phyloP scores from a whole-genome alignment of 176 grass and related monocot genomes.

The Juncus effusus region DNA sequence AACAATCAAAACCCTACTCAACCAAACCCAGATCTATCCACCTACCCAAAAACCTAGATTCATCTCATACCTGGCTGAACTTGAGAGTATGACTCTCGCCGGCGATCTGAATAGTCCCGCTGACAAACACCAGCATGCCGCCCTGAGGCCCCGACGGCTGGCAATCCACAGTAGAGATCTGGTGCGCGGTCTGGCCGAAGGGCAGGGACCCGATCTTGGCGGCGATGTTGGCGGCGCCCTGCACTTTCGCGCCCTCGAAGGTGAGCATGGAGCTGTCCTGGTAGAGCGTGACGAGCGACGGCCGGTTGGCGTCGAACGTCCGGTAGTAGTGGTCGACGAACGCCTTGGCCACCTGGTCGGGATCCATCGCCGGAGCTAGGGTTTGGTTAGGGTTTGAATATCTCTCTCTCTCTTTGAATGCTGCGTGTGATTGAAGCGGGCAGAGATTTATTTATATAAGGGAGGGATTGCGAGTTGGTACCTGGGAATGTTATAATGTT shows the following conservation, averaged over 20 bases:
- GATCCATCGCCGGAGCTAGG: constrained; percentile 45
- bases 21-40: not conserved
- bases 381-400: not conserved
- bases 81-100: constrained; percentile 55
- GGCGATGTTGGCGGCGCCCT: constrained; percentile 42
- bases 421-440: too few species aligned
- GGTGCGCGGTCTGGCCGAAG: constrained; percentile 62
- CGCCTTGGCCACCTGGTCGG: constrained; percentile 66
- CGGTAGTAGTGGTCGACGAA: constrained; percentile 85
- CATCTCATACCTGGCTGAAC: constrained; percentile 67
- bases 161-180: constrained; percentile 67
- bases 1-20: not conserved
- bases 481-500: too few species aligned
- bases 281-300: constrained; percentile 46
- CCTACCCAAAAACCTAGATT: not conserved
- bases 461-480: not conserved
- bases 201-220: constrained; percentile 60
- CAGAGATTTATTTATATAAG: too few species aligned
- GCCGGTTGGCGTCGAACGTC: constrained; percentile 77
- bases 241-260: constrained; percentile 60
- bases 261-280: constrained; percentile 84
- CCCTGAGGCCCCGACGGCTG: constrained; percentile 72
- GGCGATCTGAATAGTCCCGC: constrained; percentile 47
- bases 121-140: constrained; percentile 80
- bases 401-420: not conserved